Evolutionary conservation across 208 protist genomes (phyloP).

Genomic region (Leishmania arabica): DNA sequence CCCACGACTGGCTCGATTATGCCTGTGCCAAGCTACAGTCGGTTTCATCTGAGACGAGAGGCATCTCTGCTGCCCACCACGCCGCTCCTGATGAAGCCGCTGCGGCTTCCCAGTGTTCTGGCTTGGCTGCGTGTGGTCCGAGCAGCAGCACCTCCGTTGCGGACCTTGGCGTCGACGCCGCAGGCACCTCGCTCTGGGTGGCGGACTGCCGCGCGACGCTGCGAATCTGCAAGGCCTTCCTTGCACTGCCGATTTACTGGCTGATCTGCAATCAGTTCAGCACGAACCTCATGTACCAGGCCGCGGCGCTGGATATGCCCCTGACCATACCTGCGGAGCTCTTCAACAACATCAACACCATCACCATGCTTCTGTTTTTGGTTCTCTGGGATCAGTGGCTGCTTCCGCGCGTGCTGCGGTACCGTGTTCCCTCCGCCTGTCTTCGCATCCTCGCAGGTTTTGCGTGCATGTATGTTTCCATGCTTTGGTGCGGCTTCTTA

Average conservation of each 20-base stretch:
- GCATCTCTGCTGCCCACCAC: not conserved
- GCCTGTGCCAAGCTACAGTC: slow-evolving; percentile 2
- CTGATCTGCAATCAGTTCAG: slow-evolving; percentile 72
- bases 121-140: no score
- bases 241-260: slow-evolving; percentile 74
- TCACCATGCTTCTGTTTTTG: slow-evolving; percentile 56
- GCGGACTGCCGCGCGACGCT: slow-evolving; percentile 46
- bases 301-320: slow-evolving; percentile 42
- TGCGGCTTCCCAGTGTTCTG: not conserved
- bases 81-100: not conserved
- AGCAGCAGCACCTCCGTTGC: not conserved
- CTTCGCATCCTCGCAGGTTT: slow-evolving; percentile 44
- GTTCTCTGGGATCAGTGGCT: slow-evolving; percentile 44
- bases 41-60: no score
- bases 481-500: slow-evolving; percentile 61
- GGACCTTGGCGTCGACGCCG: not conserved
- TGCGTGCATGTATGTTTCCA: slow-evolving; percentile 45
- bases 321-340: slow-evolving; percentile 49
- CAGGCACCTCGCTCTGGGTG: slow-evolving; percentile 15
- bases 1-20: slow-evolving; percentile 27
- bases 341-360: slow-evolving; percentile 76
- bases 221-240: slow-evolving; percentile 46
- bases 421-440: slow-evolving; percentile 22
- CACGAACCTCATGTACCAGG: slow-evolving; percentile 68
- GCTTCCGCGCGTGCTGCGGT: slow-evolving; percentile 35